A percentile compares a stretch with the other conserved stretches of the same genome.
Evolutionary conservation across 1,139 yeast species (phyloP).

Genomic region (Scheffersomyces lignicola): DNA sequence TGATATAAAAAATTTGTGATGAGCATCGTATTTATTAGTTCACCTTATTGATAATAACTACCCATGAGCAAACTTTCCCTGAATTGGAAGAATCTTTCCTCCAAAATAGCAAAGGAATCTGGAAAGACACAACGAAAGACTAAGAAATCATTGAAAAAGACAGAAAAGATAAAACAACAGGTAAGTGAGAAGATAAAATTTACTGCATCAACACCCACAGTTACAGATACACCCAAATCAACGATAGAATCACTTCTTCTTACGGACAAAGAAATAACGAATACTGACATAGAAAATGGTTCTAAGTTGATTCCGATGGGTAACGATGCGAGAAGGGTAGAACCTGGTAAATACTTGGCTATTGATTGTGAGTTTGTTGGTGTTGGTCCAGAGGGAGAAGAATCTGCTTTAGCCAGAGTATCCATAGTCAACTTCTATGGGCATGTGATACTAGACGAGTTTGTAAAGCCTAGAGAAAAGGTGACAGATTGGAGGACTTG

Average conservation of each 20-base stretch:
- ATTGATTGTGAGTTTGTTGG: slow-evolving; percentile 97
- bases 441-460: slow-evolving; percentile 64
- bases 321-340: slow-evolving; percentile 26
- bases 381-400: slow-evolving; percentile 69
- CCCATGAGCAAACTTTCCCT: slow-evolving; percentile 26
- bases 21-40: neutral
- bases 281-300: slow-evolving; percentile 2
- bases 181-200: slow-evolving; percentile 5
- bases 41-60: neutral
- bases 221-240: slow-evolving; percentile 8
- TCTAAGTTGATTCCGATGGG: slow-evolving; percentile 9
- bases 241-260: slow-evolving; percentile 16
- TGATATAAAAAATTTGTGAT: slow-evolving; percentile 1
- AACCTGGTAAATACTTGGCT: slow-evolving; percentile 72
- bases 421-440: slow-evolving; percentile 87
- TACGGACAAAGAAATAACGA: slow-evolving; percentile 3
- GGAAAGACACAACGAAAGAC: slow-evolving; percentile 5
- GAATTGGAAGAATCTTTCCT: slow-evolving; percentile 37
- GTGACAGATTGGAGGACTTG: slow-evolving; percentile 93
- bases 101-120: slow-evolving; percentile 18
- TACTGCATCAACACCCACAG: neutral
- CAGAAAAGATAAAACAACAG: slow-evolving; percentile 4
- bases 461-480: slow-evolving; percentile 69
- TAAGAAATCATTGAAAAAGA: slow-evolving; percentile 6
- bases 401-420: slow-evolving; percentile 79